These are phyloP conservation scores for Osmanthus fragrans DNA, from an alignment of 257 asterid species.

Conservation along the genomic window DNA sequence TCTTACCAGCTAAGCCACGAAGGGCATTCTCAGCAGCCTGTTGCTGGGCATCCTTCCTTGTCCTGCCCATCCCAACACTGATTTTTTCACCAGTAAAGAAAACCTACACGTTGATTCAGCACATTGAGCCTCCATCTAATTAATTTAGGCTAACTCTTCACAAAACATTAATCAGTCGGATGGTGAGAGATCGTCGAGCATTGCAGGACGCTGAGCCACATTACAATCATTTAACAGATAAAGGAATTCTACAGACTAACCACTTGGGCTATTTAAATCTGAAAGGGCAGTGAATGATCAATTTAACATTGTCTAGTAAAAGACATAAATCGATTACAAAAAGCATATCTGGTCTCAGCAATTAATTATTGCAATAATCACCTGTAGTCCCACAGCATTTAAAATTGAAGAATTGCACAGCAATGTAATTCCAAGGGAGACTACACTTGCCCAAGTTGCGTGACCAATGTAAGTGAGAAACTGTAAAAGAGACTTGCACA, in stretches of 20 bases:
- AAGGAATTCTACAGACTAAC: neutral
- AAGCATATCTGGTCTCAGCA: neutral
- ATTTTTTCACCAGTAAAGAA: slow-evolving; percentile 79
- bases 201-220: slow-evolving; percentile 2
- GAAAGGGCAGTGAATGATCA: neutral
- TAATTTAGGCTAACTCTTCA: slow-evolving; percentile 17
- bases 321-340: neutral
- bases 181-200: neutral
- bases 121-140: slow-evolving; percentile 21
- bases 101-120: slow-evolving; percentile 55
- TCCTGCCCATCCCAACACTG: slow-evolving; percentile 88
- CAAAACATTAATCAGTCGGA: neutral
- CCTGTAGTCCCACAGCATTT: neutral
- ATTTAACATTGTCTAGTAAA: neutral
- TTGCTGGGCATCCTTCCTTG: slow-evolving; percentile 96
- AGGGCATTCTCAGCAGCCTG: slow-evolving; percentile 98
- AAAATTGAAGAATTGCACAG: neutral
- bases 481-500: neutral
- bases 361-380: neutral
- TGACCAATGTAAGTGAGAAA: neutral
- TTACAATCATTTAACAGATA: neutral
- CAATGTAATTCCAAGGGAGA: neutral
- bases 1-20: slow-evolving; percentile 83
- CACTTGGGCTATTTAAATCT: neutral
- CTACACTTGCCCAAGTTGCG: neutral